Base-by-base conservation (phyloP, 2,329 filamentous ascomycete species). In the Proliferodiscus dingleyae region DNA sequence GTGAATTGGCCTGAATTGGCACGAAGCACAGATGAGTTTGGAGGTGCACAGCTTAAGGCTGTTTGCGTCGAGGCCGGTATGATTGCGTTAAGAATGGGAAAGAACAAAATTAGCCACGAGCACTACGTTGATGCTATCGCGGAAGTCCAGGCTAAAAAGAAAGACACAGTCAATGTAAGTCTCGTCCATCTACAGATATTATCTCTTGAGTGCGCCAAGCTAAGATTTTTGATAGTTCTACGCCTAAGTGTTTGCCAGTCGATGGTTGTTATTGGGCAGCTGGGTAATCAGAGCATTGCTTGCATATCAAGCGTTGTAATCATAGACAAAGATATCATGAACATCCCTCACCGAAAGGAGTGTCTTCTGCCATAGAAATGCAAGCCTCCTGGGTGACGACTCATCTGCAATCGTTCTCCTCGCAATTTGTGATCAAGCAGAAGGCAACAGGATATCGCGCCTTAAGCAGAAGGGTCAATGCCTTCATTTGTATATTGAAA, bases 11-110 rank as follows among this genome's bases (percentile, higher is more conserved):
- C 83, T 49, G 93, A 98, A 68, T 68, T 98, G 71, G 93, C 93
- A 6, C 82, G 93, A 62, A 96, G 89, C 71, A 98, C 93, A 15
- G 93, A 98, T 66, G 93, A 98, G 71, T 98, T 98, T 66, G 93
- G 93, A 49, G 93, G 93, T 65, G 93, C 93, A 50, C 91, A 95
- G 81, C 73, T 98, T 59, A 98, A 98, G 78, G 93, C 93, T 34
- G 93, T 98, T 18, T 98, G 93, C 67, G 93, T 98, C 21, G 93
- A 98, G 73, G 93, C 93, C 41, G 93, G 93, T 65, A 98, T 98
- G 93, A 98, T 98, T 71, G 93, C 93, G 22, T 74, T 98, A 63
- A 81, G 93, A 58, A 89, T 85, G 67, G 93, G 93, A 51, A 90
- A 95, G 76, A 89, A 85, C 71, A 96, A 96, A 78, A 93, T 98